phyloP scores from a whole-genome alignment of 177 flowering plant species.

The Vitis hybrid region DNA sequence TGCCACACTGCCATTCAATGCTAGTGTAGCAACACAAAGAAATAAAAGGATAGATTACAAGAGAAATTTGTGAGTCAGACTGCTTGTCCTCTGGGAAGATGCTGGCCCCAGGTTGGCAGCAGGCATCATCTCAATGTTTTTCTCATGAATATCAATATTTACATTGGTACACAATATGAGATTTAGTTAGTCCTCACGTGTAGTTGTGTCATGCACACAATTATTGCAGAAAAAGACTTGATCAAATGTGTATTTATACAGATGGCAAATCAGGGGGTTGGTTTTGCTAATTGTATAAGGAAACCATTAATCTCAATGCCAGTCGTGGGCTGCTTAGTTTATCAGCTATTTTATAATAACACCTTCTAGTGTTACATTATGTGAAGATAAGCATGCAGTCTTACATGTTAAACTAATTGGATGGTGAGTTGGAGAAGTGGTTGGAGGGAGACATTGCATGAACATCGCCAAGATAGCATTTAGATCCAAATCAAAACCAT shows the following conservation, averaged over 20 bases:
- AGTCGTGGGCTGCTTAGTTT: background rate
- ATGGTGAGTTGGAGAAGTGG: background rate
- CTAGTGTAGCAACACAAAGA: too few relatives aligned
- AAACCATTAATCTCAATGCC: background rate
- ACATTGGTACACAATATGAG: too few relatives aligned
- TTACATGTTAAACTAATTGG: background rate
- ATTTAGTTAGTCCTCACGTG: slow-evolving; percentile 5
- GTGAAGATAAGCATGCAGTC: background rate
- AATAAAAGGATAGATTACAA: too few relatives aligned
- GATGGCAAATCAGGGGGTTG: background rate
- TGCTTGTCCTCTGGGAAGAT: too few relatives aligned
- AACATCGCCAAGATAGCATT: slow-evolving; percentile 3
- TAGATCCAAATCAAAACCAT: slow-evolving; percentile 8
- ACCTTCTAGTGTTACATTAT: background rate
- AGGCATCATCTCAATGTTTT: too few relatives aligned
- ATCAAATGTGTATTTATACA: background rate
- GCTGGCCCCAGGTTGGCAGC: too few relatives aligned
- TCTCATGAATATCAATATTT: slow-evolving; percentile 25
- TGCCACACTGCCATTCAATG: too few relatives aligned
- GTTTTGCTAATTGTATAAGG: background rate
- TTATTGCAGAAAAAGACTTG: too few relatives aligned
- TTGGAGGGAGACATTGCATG: slow-evolving; percentile 16
- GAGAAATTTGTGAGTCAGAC: too few relatives aligned
- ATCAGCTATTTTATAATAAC: too few relatives aligned
- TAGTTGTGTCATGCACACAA: too few relatives aligned